These are phyloP conservation scores for Colletotrichum australisinense DNA, from an alignment of 2,329 filamentous ascomycete genomes.

Conservation along the genomic window DNA sequence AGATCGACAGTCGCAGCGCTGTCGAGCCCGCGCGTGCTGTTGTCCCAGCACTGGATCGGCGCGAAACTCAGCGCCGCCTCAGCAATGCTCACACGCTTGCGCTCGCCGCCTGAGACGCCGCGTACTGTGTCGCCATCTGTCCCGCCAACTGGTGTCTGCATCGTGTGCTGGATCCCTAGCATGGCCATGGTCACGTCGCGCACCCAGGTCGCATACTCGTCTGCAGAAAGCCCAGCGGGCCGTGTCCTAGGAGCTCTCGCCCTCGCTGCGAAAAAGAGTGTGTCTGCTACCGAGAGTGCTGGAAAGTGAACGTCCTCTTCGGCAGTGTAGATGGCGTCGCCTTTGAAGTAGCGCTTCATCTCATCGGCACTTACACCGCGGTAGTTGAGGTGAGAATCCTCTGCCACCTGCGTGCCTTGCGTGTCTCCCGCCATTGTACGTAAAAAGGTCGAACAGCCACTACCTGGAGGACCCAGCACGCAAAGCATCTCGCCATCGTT, in stretches of 20 bases:
- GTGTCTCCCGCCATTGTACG: slow-evolving; percentile 74
- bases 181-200: slow-evolving; percentile 79
- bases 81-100: slow-evolving; percentile 81
- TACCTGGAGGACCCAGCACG: slow-evolving; percentile 65
- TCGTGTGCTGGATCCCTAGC: slow-evolving; percentile 77
- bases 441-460: slow-evolving; percentile 75
- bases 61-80: slow-evolving; percentile 61
- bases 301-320: slow-evolving; percentile 74
- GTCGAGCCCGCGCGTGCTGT: slow-evolving; percentile 73
- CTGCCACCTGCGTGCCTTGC: slow-evolving; percentile 61
- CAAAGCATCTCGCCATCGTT: slow-evolving; percentile 67
- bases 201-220: slow-evolving; percentile 61
- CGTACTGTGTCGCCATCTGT: slow-evolving; percentile 72
- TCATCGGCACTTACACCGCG: slow-evolving; percentile 31
- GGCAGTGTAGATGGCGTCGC: slow-evolving; percentile 75
- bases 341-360: slow-evolving; percentile 47
- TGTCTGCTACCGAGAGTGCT: slow-evolving; percentile 69
- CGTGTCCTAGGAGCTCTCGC: slow-evolving; percentile 62
- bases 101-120: slow-evolving; percentile 71
- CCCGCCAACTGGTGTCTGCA: slow-evolving; percentile 77
- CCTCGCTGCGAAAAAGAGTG: slow-evolving; percentile 70
- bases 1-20: slow-evolving; percentile 75
- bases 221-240: slow-evolving; percentile 54
- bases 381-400: slow-evolving; percentile 29
- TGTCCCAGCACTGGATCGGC: slow-evolving; percentile 77